These are phyloP conservation scores for Suhomyces kunorum DNA, from an alignment of 1,139 yeast species.

Conservation along the genomic window DNA sequence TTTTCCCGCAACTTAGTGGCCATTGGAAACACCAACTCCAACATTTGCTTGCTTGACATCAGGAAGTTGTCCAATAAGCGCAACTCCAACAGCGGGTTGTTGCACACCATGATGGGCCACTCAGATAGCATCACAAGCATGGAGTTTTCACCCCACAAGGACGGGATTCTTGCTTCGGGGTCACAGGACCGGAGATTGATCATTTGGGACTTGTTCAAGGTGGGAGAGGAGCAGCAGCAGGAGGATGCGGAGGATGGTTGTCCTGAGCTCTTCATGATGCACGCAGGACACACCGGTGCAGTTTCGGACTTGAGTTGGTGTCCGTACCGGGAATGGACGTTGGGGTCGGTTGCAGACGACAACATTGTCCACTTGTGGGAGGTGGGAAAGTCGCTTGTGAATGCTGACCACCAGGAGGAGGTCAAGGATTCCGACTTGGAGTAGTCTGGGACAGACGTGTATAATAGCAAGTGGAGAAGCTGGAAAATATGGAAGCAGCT, in stretches of 20 bases:
- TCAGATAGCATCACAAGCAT: slow-evolving; percentile 65
- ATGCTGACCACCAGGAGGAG: slow-evolving; percentile 31
- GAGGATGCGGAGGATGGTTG: slow-evolving; percentile 82
- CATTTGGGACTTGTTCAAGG: slow-evolving; percentile 70
- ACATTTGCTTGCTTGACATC: slow-evolving; percentile 60
- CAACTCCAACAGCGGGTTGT: slow-evolving; percentile 25
- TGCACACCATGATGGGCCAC: slow-evolving; percentile 80
- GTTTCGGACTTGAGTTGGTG: slow-evolving; percentile 74
- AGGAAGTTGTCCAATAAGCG: slow-evolving; percentile 43
- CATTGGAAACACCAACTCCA: slow-evolving; percentile 69
- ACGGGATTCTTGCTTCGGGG: slow-evolving; percentile 72
- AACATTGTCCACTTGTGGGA: slow-evolving; percentile 80
- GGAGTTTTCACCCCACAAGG: slow-evolving; percentile 71
- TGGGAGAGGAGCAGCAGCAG: slow-evolving; percentile 79
- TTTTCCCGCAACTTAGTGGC: slow-evolving; percentile 61
- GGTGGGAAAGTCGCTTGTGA: slow-evolving; percentile 53
- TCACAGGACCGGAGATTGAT: slow-evolving; percentile 71
- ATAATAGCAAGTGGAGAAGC: too few relatives aligned
- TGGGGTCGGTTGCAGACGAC: slow-evolving; percentile 75
- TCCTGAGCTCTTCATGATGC: slow-evolving; percentile 82
- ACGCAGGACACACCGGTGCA: slow-evolving; percentile 80
- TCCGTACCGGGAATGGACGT: slow-evolving; percentile 68
- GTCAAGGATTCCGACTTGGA: slow-evolving; percentile 26
- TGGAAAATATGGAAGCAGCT: too few relatives aligned
- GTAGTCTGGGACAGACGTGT: slow-evolving; percentile 11